phyloP scores from a whole-genome alignment of 1,139 yeast genomes.

The Saccharomyces pastorianus region DNA sequence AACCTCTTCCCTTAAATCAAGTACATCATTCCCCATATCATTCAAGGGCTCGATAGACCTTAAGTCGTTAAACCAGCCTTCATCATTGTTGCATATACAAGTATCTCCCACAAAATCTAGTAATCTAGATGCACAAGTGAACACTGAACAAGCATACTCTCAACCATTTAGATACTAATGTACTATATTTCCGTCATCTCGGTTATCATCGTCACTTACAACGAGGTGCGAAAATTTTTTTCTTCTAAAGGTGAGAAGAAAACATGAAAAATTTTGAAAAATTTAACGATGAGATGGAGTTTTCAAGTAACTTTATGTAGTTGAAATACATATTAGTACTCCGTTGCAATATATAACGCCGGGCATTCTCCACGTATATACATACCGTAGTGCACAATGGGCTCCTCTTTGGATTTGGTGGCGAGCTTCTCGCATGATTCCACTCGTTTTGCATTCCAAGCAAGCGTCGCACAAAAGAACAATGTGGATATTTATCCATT shows the following conservation, averaged over 20 bases:
- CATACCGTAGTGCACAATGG: conserved; percentile 6
- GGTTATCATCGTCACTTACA: conserved; percentile 1
- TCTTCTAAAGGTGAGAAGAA: not conserved
- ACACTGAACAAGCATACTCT: conserved; percentile 26
- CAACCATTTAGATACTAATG: conserved; percentile 21
- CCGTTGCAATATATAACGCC: not conserved
- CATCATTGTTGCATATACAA: conserved; percentile 12
- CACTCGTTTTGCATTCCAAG: conserved; percentile 28
- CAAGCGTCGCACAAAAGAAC: conserved; percentile 25
- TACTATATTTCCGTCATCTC: not conserved
- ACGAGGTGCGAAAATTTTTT: conserved; percentile 1
- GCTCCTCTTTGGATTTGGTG: conserved; percentile 14
- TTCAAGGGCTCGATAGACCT: not conserved
- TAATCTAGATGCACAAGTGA: conserved; percentile 16
- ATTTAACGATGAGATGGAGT: conserved; percentile 1
- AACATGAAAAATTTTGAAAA: not conserved
- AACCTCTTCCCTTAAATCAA: not conserved
- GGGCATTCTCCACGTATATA: not conserved
- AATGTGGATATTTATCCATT: conserved; percentile 29
- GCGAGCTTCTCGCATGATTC: conserved; percentile 29
- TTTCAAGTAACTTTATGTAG: not conserved
- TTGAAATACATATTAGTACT: not conserved
- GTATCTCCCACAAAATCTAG: conserved; percentile 21
- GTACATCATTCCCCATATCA: not conserved
- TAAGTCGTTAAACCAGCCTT: not conserved